Conservation (phyloP, 192 early-diverging fungal genomes). For the Coemansia sp. region DNA sequence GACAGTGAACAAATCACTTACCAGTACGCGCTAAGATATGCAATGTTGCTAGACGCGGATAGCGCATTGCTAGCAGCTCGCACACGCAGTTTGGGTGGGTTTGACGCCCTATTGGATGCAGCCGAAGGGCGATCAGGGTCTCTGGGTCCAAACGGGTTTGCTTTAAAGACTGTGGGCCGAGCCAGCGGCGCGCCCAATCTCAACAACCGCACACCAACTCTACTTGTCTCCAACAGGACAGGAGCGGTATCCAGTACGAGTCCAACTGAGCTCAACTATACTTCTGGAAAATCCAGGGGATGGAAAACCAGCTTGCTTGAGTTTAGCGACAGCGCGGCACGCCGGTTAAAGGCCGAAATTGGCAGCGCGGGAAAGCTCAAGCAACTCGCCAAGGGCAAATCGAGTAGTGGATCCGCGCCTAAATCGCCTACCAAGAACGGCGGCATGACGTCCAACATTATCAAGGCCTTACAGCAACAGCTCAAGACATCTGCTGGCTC, state of each 20-base stretch:
- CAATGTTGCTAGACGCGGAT: constrained; percentile 52
- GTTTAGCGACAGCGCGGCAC: constrained; percentile 47
- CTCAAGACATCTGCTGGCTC: constrained; percentile 33
- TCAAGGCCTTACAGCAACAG: constrained; percentile 49
- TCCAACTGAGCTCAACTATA: neutral
- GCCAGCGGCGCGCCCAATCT: constrained; percentile 45
- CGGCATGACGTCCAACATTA: constrained; percentile 29
- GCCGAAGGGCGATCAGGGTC: constrained; percentile 4
- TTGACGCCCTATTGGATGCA: neutral
- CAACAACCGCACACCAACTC: constrained; percentile 55
- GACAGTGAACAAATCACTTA: constrained; percentile 42
- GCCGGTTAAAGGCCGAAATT: constrained; percentile 45
- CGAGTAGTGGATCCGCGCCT: constrained; percentile 1
- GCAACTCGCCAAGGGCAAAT: constrained; percentile 22
- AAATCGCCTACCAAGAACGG: constrained; percentile 17
- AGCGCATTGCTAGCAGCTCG: constrained; percentile 46
- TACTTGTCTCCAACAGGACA: constrained; percentile 20
- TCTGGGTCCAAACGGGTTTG: constrained; percentile 16
- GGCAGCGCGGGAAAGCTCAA: constrained; percentile 29
- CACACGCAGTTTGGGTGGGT: constrained; percentile 17
- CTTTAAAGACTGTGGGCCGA: constrained; percentile 37
- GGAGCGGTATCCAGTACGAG: neutral
- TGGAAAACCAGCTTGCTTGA: constrained; percentile 46
- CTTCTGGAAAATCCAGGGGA: constrained; percentile 16
- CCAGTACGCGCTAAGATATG: constrained; percentile 57